These are phyloP conservation scores for Gnaphalium uliginosum DNA, from an alignment of 129 eudicot genomes.

Conservation along the genomic window DNA sequence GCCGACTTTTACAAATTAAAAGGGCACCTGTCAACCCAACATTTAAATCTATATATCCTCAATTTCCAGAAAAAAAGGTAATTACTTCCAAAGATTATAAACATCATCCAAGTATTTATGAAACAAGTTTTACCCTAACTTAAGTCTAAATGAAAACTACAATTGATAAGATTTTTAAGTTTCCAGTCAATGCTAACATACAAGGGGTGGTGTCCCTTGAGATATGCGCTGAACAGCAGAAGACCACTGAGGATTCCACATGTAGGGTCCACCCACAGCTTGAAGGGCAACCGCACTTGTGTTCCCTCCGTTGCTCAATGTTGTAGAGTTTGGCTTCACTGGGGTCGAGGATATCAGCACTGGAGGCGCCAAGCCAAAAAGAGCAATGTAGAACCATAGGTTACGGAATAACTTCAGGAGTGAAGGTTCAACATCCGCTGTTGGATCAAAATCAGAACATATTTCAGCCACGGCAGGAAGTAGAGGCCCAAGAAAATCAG, in stretches of 20 bases:
- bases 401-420: constrained; percentile 91
- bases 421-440: constrained; percentile 81
- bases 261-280: constrained; percentile 97
- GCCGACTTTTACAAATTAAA: no score
- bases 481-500: constrained; percentile 98
- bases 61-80: not conserved
- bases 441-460: constrained; percentile 95
- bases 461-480: constrained; percentile 99
- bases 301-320: constrained; percentile 79
- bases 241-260: constrained; percentile 94
- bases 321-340: constrained; percentile 66
- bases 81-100: not conserved
- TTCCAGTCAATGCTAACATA: constrained; percentile 46
- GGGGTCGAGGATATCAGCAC: constrained; percentile 53
- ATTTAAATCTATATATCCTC: not conserved
- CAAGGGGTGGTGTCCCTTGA: constrained; percentile 99
- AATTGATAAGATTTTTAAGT: constrained; percentile 3
- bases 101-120: not conserved
- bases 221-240: constrained; percentile 95
- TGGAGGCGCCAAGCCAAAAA: constrained; percentile 97
- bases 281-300: constrained; percentile 70
- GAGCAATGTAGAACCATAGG: constrained; percentile 97
- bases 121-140: constrained; percentile 15
- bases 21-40: not conserved
- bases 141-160: constrained; percentile 13